Conservation (phyloP, 129 eudicot species). For the Ambrosia trifida region DNA sequence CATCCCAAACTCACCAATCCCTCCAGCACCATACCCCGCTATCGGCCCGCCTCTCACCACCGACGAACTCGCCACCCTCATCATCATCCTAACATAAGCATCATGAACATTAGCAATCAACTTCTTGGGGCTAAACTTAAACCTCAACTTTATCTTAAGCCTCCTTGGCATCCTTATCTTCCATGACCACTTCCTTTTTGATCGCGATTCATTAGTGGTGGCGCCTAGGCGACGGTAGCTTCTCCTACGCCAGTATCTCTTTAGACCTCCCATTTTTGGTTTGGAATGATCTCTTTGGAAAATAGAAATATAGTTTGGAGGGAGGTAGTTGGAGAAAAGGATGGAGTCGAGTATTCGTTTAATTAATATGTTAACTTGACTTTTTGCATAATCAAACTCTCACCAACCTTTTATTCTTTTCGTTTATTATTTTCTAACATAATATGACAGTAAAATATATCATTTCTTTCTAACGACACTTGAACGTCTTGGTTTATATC, state of each 20-base stretch:
- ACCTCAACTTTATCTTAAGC: conserved; percentile 53
- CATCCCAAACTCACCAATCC: conserved; percentile 36
- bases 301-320: background rate
- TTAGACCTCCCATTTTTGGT: conserved; percentile 46
- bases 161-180: conserved; percentile 39
- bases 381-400: conserved; percentile 5
- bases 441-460: too few relatives aligned
- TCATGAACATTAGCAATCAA: conserved; percentile 47
- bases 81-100: conserved; percentile 73
- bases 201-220: conserved; percentile 18
- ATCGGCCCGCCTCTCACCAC: conserved; percentile 28
- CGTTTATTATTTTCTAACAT: background rate
- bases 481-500: too few relatives aligned
- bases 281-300: background rate
- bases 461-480: too few relatives aligned
- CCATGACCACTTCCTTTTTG: conserved; percentile 51
- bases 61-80: conserved; percentile 42
- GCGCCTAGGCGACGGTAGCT: conserved; percentile 47
- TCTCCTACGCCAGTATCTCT: conserved; percentile 56
- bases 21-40: conserved; percentile 38
- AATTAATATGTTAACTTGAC: conserved; percentile 11
- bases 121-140: conserved; percentile 62
- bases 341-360: conserved; percentile 10
- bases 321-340: background rate
- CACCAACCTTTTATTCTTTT: conserved; percentile 22